Conservation (phyloP, 2,329 filamentous ascomycete species). For the Cercospora sojina region DNA sequence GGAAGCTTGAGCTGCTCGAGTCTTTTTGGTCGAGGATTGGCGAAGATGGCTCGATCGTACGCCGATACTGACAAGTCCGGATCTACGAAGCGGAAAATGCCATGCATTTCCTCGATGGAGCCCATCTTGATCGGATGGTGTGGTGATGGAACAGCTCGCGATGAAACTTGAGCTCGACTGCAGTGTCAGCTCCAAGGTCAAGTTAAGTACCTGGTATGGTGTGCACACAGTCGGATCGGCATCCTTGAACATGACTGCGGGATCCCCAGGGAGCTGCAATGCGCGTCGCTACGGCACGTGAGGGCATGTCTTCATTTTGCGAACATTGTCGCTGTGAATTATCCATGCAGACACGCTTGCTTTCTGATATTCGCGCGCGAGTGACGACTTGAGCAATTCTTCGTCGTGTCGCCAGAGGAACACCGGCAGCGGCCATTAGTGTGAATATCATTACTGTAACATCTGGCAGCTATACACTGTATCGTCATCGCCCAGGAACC, state of each 20-base stretch:
- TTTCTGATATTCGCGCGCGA: neutral
- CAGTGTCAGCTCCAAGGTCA: neutral
- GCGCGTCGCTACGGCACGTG: neutral
- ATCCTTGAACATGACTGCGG: neutral
- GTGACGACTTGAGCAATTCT: neutral
- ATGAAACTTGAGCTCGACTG: neutral
- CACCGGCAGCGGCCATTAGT: neutral
- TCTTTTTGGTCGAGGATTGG: slow-evolving; percentile 15
- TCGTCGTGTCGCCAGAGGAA: neutral
- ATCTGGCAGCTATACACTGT: neutral
- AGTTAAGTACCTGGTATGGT: neutral
- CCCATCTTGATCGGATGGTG: neutral
- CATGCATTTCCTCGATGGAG: neutral
- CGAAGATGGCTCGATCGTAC: slow-evolving; percentile 20
- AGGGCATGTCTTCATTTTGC: neutral
- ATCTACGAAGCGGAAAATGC: slow-evolving; percentile 22
- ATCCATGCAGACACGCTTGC: no score
- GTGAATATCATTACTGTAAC: neutral
- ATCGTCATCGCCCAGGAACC: neutral
- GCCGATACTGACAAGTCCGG: slow-evolving; percentile 21
- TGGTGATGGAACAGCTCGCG: neutral
- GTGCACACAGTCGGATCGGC: neutral
- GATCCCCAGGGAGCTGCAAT: neutral
- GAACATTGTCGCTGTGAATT: no score
- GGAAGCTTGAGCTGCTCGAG: slow-evolving; percentile 16